phyloP scores from a whole-genome alignment of 1,139 yeast species.

The Casaregolazyma lundiana region DNA sequence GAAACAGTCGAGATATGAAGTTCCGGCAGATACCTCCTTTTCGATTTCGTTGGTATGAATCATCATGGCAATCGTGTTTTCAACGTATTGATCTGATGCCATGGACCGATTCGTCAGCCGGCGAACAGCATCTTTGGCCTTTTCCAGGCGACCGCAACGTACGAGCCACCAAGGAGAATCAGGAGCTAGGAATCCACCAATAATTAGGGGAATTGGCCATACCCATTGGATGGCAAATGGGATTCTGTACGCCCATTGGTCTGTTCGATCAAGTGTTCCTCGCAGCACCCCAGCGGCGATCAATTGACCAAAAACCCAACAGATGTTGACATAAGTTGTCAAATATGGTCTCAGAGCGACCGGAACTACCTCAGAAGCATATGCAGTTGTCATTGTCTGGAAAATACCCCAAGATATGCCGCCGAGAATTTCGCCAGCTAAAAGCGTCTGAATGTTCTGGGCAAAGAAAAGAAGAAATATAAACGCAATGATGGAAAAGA shows the following conservation, averaged over 20 bases:
- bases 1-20: constrained; percentile 45
- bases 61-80: constrained; percentile 27
- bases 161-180: constrained; percentile 57
- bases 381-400: constrained; percentile 40
- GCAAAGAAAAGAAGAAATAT: constrained; percentile 45
- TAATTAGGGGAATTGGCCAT: constrained; percentile 55
- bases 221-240: constrained; percentile 59
- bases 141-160: constrained; percentile 35
- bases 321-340: constrained; percentile 41
- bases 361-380: constrained; percentile 46
- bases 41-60: constrained; percentile 44
- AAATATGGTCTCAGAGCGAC: constrained; percentile 40
- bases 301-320: constrained; percentile 44
- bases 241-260: constrained; percentile 37
- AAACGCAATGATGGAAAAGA: constrained; percentile 32
- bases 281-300: constrained; percentile 39
- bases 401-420: constrained; percentile 47
- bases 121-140: constrained; percentile 35
- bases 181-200: constrained; percentile 43
- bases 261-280: constrained; percentile 27
- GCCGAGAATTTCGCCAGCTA: constrained; percentile 40
- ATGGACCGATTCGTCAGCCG: constrained; percentile 26
- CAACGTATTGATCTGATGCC: constrained; percentile 24
- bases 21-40: constrained; percentile 25
- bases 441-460: constrained; percentile 32